phyloP scores from a whole-genome alignment of 108 stramenopile genomes.

The Phaeodactylum tricornutum region DNA sequence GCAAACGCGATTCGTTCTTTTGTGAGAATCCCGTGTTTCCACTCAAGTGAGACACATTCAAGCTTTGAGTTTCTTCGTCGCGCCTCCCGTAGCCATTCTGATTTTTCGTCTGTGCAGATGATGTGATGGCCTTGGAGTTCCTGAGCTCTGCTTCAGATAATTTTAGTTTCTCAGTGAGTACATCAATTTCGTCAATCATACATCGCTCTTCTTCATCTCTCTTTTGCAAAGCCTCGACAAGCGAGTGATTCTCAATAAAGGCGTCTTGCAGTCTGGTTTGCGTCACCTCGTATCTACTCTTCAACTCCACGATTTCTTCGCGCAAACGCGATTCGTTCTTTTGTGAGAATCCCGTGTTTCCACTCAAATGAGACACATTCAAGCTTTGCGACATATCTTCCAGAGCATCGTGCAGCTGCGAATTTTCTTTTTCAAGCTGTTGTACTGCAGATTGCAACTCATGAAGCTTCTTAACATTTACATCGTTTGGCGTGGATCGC shows the following conservation, averaged over 20 bases:
- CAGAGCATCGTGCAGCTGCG: conserved; percentile 36
- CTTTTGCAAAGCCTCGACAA: conserved; percentile 22
- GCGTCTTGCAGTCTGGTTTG: conserved; percentile 32
- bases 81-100: no score
- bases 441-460: conserved; percentile 23
- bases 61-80: no score
- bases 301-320: conserved; percentile 37
- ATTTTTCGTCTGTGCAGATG: conserved; percentile 29
- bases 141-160: conserved; percentile 38
- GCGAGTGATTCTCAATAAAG: conserved; percentile 31
- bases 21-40: background rate
- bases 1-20: conserved; percentile 13
- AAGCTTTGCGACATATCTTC: conserved; percentile 22
- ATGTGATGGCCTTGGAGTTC: conserved; percentile 46
- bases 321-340: conserved; percentile 14
- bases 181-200: conserved; percentile 10
- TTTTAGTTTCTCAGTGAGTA: conserved; percentile 8
- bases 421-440: conserved; percentile 37
- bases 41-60: background rate
- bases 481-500: background rate
- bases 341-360: background rate
- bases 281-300: conserved; percentile 39
- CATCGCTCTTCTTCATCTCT: conserved; percentile 23
- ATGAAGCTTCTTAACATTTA: conserved; percentile 21
- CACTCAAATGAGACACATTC: background rate